Conservation (phyloP, 202 grass and related monocot species). For the Musa balbisiana region DNA sequence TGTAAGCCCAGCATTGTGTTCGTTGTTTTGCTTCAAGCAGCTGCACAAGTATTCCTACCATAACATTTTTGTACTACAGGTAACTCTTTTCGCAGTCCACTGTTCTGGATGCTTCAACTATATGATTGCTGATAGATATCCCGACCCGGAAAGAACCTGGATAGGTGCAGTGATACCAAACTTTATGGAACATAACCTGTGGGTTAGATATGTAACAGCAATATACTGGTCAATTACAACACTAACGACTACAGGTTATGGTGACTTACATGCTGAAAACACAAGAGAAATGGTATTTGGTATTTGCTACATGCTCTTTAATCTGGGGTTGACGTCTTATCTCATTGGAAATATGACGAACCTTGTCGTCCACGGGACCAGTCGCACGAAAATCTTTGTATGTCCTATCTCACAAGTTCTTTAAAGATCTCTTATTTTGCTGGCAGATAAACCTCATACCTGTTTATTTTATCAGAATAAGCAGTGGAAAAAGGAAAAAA, state of each 20-base stretch:
- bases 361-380: constrained; percentile 61
- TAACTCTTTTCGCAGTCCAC: constrained; percentile 58
- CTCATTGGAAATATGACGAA: constrained; percentile 89
- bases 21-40: background rate
- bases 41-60: background rate
- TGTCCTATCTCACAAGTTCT: background rate
- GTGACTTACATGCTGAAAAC: constrained; percentile 74
- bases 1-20: constrained; percentile 16
- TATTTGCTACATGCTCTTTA: constrained; percentile 69
- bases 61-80: constrained; percentile 25
- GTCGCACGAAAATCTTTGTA: constrained; percentile 73
- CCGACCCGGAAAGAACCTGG: constrained; percentile 53
- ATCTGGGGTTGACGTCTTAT: constrained; percentile 69
- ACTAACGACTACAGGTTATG: constrained; percentile 67
- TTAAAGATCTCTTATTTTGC: background rate
- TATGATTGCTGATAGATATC: constrained; percentile 75
- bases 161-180: constrained; percentile 61
- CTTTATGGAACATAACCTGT: constrained; percentile 56
- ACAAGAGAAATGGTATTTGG: constrained; percentile 61
- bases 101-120: constrained; percentile 74
- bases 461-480: background rate
- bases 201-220: constrained; percentile 56
- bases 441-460: background rate
- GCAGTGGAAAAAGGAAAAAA: background rate
- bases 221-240: constrained; percentile 80